These are phyloP conservation scores for Lojkania enalia DNA, from an alignment of 2,329 filamentous ascomycete genomes.

Conservation along the genomic window DNA sequence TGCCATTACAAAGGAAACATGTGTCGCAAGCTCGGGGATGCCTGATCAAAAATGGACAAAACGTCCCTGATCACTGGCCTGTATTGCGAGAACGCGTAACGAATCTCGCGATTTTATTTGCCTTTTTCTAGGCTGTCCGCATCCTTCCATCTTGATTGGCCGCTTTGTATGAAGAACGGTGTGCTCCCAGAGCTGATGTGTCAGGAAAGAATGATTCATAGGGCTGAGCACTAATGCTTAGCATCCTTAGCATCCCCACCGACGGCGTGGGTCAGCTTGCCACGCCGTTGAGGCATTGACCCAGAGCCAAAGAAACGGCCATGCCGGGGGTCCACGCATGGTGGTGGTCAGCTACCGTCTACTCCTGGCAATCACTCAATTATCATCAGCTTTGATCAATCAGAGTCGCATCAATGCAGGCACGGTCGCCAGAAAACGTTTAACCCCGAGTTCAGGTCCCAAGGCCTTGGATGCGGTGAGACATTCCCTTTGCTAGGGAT, in stretches of 20 bases:
- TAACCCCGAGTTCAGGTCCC: slow-evolving; percentile 9
- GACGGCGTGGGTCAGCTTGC: background rate
- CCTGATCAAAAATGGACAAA: no score
- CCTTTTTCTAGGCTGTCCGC: no score
- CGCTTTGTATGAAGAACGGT: background rate
- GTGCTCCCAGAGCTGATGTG: background rate
- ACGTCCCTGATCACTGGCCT: no score
- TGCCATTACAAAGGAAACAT: no score
- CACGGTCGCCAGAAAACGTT: slow-evolving; percentile 8
- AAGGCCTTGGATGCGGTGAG: slow-evolving; percentile 17
- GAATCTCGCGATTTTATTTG: no score
- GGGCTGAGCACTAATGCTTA: background rate
- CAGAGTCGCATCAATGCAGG: slow-evolving; percentile 8
- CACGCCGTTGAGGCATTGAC: background rate
- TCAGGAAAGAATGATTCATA: background rate
- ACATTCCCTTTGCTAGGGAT: slow-evolving; percentile 16
- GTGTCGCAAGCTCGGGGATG: no score
- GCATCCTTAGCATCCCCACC: no score
- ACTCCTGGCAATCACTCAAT: background rate
- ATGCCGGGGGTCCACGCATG: background rate
- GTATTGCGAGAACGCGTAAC: no score
- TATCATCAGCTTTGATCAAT: background rate
- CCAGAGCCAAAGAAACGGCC: background rate
- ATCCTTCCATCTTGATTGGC: background rate
- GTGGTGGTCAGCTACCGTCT: slow-evolving; percentile 13